phyloP scores from a whole-genome alignment of 768 basidiomycete genomes.

The Phylloporus arenicola region DNA sequence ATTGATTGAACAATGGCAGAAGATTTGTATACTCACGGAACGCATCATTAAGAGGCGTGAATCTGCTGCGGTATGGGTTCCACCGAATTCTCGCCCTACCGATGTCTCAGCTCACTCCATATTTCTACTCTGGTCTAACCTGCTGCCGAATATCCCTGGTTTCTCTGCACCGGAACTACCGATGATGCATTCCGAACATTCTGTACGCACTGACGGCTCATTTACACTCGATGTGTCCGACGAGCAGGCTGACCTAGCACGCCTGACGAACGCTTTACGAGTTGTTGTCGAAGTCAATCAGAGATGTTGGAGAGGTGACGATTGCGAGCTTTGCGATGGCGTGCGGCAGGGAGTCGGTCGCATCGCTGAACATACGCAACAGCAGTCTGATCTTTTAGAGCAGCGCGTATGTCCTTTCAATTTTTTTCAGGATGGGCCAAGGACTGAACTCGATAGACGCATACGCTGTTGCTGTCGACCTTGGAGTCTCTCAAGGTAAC shows the following conservation, averaged over 20 bases:
- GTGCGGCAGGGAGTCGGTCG: slow-evolving; percentile 65
- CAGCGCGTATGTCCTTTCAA: slow-evolving; percentile 48
- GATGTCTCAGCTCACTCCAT: slow-evolving; percentile 67
- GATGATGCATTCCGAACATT: slow-evolving; percentile 11
- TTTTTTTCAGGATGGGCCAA: neutral
- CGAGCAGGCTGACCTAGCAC: slow-evolving; percentile 73
- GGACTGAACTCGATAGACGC: slow-evolving; percentile 42
- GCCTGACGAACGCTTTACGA: slow-evolving; percentile 77
- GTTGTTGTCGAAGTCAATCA: slow-evolving; percentile 75
- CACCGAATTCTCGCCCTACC: slow-evolving; percentile 55
- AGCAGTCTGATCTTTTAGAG: slow-evolving; percentile 70
- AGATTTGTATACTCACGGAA: slow-evolving; percentile 81
- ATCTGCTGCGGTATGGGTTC: slow-evolving; percentile 81
- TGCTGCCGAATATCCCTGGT: slow-evolving; percentile 30
- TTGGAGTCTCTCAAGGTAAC: slow-evolving; percentile 73
- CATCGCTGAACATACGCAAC: slow-evolving; percentile 63
- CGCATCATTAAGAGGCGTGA: slow-evolving; percentile 86
- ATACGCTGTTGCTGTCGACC: slow-evolving; percentile 57
- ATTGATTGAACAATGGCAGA: slow-evolving; percentile 88
- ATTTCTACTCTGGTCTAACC: slow-evolving; percentile 45
- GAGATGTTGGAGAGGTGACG: slow-evolving; percentile 78
- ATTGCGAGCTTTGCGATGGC: slow-evolving; percentile 75
- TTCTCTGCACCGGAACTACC: slow-evolving; percentile 20
- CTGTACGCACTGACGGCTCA: slow-evolving; percentile 6
- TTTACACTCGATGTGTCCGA: slow-evolving; percentile 27